Base-by-base conservation (phyloP, 2,329 filamentous ascomycete genomes). In the Penicillium sp. region DNA sequence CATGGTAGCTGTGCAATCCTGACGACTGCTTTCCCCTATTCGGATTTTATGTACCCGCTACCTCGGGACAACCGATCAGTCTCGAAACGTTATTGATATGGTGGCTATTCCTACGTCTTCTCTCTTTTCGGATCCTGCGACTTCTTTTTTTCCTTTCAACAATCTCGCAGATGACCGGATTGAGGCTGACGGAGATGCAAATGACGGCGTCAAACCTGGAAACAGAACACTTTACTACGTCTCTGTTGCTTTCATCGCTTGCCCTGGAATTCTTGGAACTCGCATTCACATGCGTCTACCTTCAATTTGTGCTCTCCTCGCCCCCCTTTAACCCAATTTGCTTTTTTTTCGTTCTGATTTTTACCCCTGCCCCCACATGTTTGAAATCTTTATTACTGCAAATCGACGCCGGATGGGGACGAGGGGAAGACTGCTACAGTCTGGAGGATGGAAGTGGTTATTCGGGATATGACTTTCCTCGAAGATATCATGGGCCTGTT, bases 41-140 rank as follows among this genome's bases (percentile, higher is more conserved):
- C 47, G 51, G 54, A 58, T 55, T 57, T 48, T 39, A 21, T 65
- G 56, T 59, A 58, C 57, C 55, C 60, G 59, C 52, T 59, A 39
- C 50, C 35, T 45, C 47, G 61, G 62, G 61, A 59, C 58, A 64
- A 46, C 61, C 57, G 65, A 60, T 66, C 52, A 62, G 62, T 64
- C 55, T 68, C 65, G 65, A 70, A 72, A 68, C 70, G 67, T 59
- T 64, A 43, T 60, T 67, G 61, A 70, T 61, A 62, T 63, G 67
- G 68, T 68, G 71, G 71, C 70, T 71, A 72, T 72, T 66, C 41
- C 63, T 68, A 67, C 57, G 65, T 72, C 66, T 68, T 65, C 37
- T 59, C 63, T 64, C 24, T 35, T 41, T 48, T 63, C 62, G 63
- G 63, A 45, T 56, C 46, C 57, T 57, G 59, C 60, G 63, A 60